Evolutionary conservation across 306 rosid species (phyloP).

Genomic region (Vigna hirtella): DNA sequence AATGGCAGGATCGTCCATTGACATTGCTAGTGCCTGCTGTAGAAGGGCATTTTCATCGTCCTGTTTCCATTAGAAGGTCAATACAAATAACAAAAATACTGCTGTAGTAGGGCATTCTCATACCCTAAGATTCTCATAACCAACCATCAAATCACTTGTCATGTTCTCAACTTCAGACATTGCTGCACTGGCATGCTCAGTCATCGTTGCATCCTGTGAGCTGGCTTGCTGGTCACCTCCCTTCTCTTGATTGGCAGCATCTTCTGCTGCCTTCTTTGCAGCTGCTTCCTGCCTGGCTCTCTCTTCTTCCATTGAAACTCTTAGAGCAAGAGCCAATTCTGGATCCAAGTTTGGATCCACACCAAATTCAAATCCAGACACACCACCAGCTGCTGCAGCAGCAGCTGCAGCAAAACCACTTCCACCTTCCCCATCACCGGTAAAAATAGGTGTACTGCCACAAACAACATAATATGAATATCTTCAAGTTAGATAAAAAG

Average conservation of each 20-base stretch:
- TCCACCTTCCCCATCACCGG: constrained; percentile 98
- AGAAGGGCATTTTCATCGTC: constrained; percentile 86
- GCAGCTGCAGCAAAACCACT: constrained; percentile 96
- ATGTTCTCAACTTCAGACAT: constrained; percentile 76
- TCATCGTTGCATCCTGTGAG: constrained; percentile 91
- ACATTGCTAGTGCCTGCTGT: constrained; percentile 98
- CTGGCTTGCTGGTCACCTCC: constrained; percentile 80
- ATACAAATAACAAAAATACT: constrained; percentile 25
- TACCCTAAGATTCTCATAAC: constrained; percentile 3
- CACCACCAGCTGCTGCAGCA: constrained; percentile 93
- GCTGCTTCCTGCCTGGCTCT: constrained; percentile 99
- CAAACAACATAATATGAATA: constrained; percentile 19
- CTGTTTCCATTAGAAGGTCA: constrained; percentile 49
- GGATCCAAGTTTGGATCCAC: constrained; percentile 99
- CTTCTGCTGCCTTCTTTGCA: constrained; percentile 95
- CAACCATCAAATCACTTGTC: constrained; percentile 70
- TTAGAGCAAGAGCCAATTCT: constrained; percentile 96
- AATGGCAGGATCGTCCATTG: constrained; percentile 87
- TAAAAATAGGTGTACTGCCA: constrained; percentile 91
- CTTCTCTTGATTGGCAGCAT: constrained; percentile 73
- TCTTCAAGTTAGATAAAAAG: constrained; percentile 13
- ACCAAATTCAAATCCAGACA: constrained; percentile 92
- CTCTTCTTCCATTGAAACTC: constrained; percentile 99
- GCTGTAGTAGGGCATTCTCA: too few relatives aligned
- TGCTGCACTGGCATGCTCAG: constrained; percentile 68